Evolutionary conservation across 2,329 filamentous ascomycete species (phyloP).

Genomic region (Phyllosticta ampelicida): DNA sequence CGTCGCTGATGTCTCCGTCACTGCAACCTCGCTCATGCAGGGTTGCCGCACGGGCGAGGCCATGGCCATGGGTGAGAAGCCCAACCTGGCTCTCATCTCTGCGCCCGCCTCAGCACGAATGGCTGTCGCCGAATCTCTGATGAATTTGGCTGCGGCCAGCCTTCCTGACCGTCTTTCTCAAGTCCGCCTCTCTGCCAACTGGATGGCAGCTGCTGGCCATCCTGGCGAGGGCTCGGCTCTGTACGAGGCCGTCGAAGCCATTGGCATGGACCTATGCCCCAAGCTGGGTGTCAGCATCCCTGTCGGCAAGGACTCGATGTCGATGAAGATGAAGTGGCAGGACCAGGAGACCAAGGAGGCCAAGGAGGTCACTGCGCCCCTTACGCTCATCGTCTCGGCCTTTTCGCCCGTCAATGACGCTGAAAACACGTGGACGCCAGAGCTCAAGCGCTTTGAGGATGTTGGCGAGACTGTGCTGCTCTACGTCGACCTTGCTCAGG

Average conservation of each 20-base stretch:
- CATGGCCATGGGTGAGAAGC: slow-evolving; percentile 96
- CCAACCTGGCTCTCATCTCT: slow-evolving; percentile 78
- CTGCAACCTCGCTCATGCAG: slow-evolving; percentile 64
- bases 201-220: slow-evolving; percentile 96
- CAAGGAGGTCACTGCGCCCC: slow-evolving; percentile 83
- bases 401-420: slow-evolving; percentile 78
- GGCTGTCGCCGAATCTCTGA: slow-evolving; percentile 86
- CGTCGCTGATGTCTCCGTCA: slow-evolving; percentile 88
- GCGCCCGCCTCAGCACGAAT: slow-evolving; percentile 85
- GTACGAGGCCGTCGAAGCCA: slow-evolving; percentile 87
- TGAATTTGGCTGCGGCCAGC: slow-evolving; percentile 82
- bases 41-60: slow-evolving; percentile 76
- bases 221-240: slow-evolving; percentile 84
- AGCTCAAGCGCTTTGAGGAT: slow-evolving; percentile 70
- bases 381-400: slow-evolving; percentile 84
- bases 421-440: slow-evolving; percentile 84
- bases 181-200: slow-evolving; percentile 88
- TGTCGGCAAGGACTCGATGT: slow-evolving; percentile 96
- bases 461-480: slow-evolving; percentile 82
- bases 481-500: slow-evolving; percentile 80
- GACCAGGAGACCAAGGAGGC: slow-evolving; percentile 53
- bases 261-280: slow-evolving; percentile 86
- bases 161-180: slow-evolving; percentile 62
- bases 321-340: slow-evolving; percentile 97
- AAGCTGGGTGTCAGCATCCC: slow-evolving; percentile 86